Evolutionary conservation across 2,329 filamentous ascomycete genomes (phyloP).

Genomic region (Sphaerostilbella broomeana): DNA sequence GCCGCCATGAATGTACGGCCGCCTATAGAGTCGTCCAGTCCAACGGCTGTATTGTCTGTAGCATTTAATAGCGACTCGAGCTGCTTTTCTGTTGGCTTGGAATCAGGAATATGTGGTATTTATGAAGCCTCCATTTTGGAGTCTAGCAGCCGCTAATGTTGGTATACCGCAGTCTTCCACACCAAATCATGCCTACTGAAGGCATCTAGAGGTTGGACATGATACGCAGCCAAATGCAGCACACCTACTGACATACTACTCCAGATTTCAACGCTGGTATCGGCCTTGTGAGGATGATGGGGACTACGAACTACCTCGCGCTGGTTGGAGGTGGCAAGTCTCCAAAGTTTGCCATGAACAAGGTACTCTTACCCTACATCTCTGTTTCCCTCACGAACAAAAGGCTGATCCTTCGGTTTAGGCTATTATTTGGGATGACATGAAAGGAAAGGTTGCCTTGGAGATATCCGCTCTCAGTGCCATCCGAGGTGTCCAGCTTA

Average conservation of each 20-base stretch:
- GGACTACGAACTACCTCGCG: conserved; percentile 77
- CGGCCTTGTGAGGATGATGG: conserved; percentile 79
- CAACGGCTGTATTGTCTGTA: conserved; percentile 71
- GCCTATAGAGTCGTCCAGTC: conserved; percentile 69
- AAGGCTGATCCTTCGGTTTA: conserved; percentile 21
- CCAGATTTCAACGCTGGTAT: conserved; percentile 75
- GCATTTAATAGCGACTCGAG: conserved; percentile 80
- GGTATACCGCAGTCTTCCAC: conserved; percentile 54
- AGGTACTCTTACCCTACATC: conserved; percentile 42
- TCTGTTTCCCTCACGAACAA: not conserved
- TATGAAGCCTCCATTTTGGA: not conserved
- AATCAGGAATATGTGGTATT: conserved; percentile 76
- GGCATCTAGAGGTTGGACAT: conserved; percentile 38
- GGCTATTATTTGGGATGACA: conserved; percentile 89
- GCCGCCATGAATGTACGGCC: conserved; percentile 80
- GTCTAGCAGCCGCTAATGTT: conserved; percentile 22
- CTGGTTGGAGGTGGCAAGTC: conserved; percentile 81
- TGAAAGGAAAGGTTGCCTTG: conserved; percentile 62
- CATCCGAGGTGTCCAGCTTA: conserved; percentile 72
- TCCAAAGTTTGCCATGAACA: conserved; percentile 82
- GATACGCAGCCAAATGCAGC: not conserved
- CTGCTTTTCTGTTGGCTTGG: conserved; percentile 80
- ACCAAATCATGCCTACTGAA: conserved; percentile 66
- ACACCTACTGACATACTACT: conserved; percentile 4
- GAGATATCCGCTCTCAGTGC: conserved; percentile 78